phyloP scores from a whole-genome alignment of 2,329 filamentous ascomycete genomes.

The Fusarium haematococcum region DNA sequence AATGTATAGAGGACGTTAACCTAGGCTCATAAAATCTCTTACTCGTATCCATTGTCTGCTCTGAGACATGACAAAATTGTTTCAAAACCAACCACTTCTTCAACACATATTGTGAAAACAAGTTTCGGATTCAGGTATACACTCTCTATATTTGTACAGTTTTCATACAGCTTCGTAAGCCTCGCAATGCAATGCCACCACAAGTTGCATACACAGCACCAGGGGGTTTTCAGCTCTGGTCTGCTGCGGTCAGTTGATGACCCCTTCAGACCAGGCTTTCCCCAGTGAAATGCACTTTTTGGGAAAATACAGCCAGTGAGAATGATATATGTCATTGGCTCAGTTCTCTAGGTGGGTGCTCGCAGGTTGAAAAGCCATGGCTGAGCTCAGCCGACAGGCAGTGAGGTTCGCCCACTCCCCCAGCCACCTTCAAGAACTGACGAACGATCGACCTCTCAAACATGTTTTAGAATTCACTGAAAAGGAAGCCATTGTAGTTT shows the following conservation, averaged over 20 bases:
- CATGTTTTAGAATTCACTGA: not conserved
- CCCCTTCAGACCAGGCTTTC: not conserved
- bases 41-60: too few species aligned
- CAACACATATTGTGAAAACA: too few species aligned
- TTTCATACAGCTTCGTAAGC: too few species aligned
- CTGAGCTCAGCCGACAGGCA: not conserved
- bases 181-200: not conserved
- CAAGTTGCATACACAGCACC: too few species aligned
- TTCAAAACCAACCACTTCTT: too few species aligned
- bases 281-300: not conserved
- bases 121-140: too few species aligned
- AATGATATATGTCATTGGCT: not conserved
- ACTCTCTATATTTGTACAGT: too few species aligned
- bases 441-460: not conserved
- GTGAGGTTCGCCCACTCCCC: not conserved
- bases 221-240: not conserved
- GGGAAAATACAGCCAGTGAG: not conserved
- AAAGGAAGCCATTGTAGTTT: accelerated
- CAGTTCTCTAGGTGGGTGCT: not conserved
- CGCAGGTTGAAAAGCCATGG: not conserved
- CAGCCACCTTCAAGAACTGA: not conserved
- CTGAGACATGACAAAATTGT: too few species aligned
- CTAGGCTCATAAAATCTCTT: too few species aligned
- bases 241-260: not conserved
- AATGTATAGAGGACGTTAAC: too few species aligned